Base-by-base conservation (phyloP, 2,329 filamentous ascomycete genomes). In the Fusarium xylarioides region DNA sequence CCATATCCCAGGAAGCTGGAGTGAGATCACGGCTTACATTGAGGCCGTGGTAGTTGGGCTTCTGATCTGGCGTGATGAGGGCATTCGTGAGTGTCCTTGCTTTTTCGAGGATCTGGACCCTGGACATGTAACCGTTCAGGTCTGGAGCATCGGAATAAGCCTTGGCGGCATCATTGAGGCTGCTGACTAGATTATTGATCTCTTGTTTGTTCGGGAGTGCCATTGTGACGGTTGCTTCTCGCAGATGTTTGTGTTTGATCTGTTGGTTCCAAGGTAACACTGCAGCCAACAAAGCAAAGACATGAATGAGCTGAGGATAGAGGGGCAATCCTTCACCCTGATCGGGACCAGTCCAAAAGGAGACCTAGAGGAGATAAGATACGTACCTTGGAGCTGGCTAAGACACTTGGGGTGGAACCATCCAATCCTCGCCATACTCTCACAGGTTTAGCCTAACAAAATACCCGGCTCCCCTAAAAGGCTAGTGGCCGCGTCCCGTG, bases 31-130 rank as follows among this genome's bases (percentile, higher is more conserved):
- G 10, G 57, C 78, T 47, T 40, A 80, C 79, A 57, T 81, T 78
- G 28, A 81, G 72, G 12, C 79, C 79, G 69, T 81, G 79, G 44
- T 80, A 78, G 46, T 80, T 79, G n/a, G 79, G 79, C 21, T 71
- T 75, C 70, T 78, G 73, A 34, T 81, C 79, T 2, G 79, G 74
- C 3, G 76, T 66, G 40, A 77, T 74, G 35, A 80, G 66, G 12
- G 78, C 64, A 30, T 78, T 70, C 11, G 74, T 75, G 23, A 81
- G 64, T n/a, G 74, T 38, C 60, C 76, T 79, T 8, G 75, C 75
- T 52, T 75, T 77, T 15, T 71, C 71, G 21, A 80, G 76, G n/a
- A 80, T 71, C 42, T 77, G 73, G 16, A 76, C 73, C 4, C 78
- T 75, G 8, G 76, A 75, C 47, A 78, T 72, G 59, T 78, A 73